These are phyloP conservation scores for Aschersonia sp. DNA, from an alignment of 2,329 filamentous ascomycete genomes.

Conservation along the genomic window DNA sequence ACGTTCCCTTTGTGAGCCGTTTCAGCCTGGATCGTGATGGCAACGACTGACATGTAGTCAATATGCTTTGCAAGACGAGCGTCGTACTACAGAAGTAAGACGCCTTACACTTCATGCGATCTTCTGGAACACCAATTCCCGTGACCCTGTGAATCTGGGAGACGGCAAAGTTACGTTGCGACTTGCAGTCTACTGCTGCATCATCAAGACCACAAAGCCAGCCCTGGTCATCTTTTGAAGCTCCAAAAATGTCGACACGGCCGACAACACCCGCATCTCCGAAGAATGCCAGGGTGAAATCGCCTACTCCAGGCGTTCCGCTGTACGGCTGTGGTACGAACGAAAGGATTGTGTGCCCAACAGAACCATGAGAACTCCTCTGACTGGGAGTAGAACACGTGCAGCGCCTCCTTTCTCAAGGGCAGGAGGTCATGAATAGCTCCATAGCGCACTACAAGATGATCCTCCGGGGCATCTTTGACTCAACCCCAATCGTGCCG, in stretches of 20 bases:
- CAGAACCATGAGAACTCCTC: background rate
- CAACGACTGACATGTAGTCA: too few relatives aligned
- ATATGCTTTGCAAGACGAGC: too few relatives aligned
- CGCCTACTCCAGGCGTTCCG: conserved; percentile 41
- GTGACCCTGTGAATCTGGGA: too few relatives aligned
- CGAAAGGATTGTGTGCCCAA: background rate
- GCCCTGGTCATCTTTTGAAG: background rate
- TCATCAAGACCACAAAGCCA: background rate
- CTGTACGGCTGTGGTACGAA: conserved; percentile 48
- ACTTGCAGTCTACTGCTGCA: too few relatives aligned
- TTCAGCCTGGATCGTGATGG: too few relatives aligned
- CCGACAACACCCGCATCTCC: conserved; percentile 37
- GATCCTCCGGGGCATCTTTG: conserved; percentile 56
- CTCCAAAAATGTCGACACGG: conserved; percentile 25
- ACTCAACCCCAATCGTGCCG: conserved; percentile 47
- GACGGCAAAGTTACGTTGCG: too few relatives aligned
- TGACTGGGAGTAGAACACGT: conserved; percentile 45
- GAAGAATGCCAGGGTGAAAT: conserved; percentile 45
- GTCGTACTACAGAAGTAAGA: too few relatives aligned
- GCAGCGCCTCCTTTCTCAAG: conserved; percentile 47
- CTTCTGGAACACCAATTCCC: too few relatives aligned
- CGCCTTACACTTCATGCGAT: too few relatives aligned
- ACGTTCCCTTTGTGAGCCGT: too few relatives aligned
- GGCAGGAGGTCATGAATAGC: conserved; percentile 49
- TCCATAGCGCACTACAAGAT: conserved; percentile 60